Percentiles rank a stretch among this genome's conserved stretches.
phyloP scores from a whole-genome alignment of 768 basidiomycete genomes.

The Dioszegia hungarica region DNA sequence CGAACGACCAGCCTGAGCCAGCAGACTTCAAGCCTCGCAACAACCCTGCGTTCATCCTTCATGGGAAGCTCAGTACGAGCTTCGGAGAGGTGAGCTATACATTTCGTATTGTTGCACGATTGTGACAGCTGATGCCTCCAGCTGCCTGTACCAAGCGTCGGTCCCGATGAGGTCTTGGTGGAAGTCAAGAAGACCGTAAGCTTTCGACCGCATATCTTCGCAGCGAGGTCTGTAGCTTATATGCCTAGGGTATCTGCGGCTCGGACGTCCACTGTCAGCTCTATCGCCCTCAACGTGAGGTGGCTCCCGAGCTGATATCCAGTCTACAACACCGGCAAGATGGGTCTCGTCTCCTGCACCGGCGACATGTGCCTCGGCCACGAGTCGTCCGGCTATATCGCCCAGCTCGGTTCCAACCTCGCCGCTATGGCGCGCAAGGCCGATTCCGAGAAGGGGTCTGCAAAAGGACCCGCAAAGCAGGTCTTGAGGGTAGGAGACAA shows the following conservation, averaged over 20 bases:
- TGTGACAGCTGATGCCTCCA: conserved; percentile 5
- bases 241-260: conserved; percentile 68
- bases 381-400: conserved; percentile 77
- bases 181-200: conserved; percentile 83
- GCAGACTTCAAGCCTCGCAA: conserved; percentile 27
- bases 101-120: not conserved
- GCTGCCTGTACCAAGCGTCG: conserved; percentile 47
- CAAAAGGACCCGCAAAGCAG: conserved; percentile 40
- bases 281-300: not conserved
- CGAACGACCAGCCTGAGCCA: conserved; percentile 6
- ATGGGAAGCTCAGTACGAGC: conserved; percentile 33
- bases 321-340: conserved; percentile 75
- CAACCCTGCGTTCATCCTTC: conserved; percentile 42
- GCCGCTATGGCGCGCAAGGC: conserved; percentile 28
- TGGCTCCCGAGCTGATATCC: conserved; percentile 47
- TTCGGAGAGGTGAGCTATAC: conserved; percentile 28
- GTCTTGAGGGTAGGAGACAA: conserved; percentile 73
- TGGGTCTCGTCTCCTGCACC: conserved; percentile 37
- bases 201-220: too few species aligned
- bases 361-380: conserved; percentile 77
- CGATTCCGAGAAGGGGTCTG: conserved; percentile 44
- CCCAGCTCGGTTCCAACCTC: conserved; percentile 48
- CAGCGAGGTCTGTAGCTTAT: not conserved
- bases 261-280: conserved; percentile 56
- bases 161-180: conserved; percentile 73